Evolutionary conservation across 345 rosid species (phyloP), one percentile per base, ranked within the genome.

Genomic region (Hibiscus syriacus): DNA sequence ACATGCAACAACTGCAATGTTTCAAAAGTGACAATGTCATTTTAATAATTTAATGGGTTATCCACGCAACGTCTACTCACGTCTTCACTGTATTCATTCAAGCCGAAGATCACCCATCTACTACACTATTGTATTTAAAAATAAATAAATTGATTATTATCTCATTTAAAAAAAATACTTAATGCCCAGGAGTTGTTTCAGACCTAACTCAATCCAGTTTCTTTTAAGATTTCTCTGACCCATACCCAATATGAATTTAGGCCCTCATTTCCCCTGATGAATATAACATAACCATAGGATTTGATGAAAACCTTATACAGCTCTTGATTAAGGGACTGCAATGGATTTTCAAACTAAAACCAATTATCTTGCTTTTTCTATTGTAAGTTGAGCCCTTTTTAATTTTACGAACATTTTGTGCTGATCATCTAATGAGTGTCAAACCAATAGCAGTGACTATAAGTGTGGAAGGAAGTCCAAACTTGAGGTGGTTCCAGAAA

Each of bases 381-480:
- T 48, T 16, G 2, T 16, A 41, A 41, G 11, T 3, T 10, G 6
- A 32, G 36, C 36, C 8, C 5, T 3, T 30, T 30, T 30, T 2
- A n/a, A n/a, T n/a, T n/a, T n/a, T n/a, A n/a, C n/a, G n/a, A n/a
- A n/a, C 1, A 4, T n/a, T n/a, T 1, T 48, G 53, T 48, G 2
- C 1, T 3, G n/a, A 46, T 80, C 71, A 83, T 72, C 80, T 80
- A 58, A 82, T 76, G 36, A 85, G 84, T 32, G 69, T 4, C 68
- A 89, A 81, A 55, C 98, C 96, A 72, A 83, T 74, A 48, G 88
- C 85, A 61, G 81, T 82, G n/a, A 92, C 85, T 4, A 85, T 66
- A 52, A 88, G 67, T 49, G 97, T 86, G 9, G 97, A 90, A 34
- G 98, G 98, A 55, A 86, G 66, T 52, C 98, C 95, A 16, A 86